Conservation (phyloP, 192 early-diverging fungal genomes). For the Coemansia sp. region DNA sequence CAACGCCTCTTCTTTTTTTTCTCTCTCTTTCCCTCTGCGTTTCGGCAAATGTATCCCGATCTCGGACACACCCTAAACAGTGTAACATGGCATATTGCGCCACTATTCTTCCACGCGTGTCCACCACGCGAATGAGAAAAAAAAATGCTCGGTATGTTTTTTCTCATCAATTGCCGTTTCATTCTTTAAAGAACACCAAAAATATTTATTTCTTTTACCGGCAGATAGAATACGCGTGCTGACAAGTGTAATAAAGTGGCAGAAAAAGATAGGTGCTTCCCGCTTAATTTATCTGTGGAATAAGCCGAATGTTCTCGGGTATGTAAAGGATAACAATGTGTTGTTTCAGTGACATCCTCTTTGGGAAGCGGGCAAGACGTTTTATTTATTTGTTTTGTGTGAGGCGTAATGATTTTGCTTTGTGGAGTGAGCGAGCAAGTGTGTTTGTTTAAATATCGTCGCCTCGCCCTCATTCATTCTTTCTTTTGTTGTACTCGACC, state of each 20-base stretch:
- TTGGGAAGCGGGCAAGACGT: too few relatives aligned
- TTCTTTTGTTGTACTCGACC: not conserved
- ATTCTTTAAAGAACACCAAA: too few relatives aligned
- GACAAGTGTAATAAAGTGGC: not conserved
- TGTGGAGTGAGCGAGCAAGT: too few relatives aligned
- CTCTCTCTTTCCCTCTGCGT: not conserved
- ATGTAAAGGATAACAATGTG: too few relatives aligned
- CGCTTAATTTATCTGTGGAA: too few relatives aligned
- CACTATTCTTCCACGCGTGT: not conserved
- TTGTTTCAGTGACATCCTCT: too few relatives aligned
- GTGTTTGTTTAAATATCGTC: not conserved
- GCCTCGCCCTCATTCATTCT: not conserved
- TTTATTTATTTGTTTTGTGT: too few relatives aligned
- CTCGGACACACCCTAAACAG: not conserved
- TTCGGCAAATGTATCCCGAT: not conserved
- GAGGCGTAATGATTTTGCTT: not conserved
- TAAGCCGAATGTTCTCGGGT: not conserved
- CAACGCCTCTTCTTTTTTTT: not conserved
- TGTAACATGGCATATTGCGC: constrained; percentile 3
- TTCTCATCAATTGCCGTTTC: too few relatives aligned
- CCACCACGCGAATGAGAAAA: too few relatives aligned
- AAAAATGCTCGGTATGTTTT: too few relatives aligned
- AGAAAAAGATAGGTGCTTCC: not conserved
- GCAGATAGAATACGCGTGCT: not conserved
- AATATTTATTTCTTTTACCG: not conserved